A percentile compares a stretch with the other conserved stretches of the same genome.
Evolutionary conservation across 2,329 filamentous ascomycete genomes (phyloP).

Genomic region (Colletotrichum noveboracense): DNA sequence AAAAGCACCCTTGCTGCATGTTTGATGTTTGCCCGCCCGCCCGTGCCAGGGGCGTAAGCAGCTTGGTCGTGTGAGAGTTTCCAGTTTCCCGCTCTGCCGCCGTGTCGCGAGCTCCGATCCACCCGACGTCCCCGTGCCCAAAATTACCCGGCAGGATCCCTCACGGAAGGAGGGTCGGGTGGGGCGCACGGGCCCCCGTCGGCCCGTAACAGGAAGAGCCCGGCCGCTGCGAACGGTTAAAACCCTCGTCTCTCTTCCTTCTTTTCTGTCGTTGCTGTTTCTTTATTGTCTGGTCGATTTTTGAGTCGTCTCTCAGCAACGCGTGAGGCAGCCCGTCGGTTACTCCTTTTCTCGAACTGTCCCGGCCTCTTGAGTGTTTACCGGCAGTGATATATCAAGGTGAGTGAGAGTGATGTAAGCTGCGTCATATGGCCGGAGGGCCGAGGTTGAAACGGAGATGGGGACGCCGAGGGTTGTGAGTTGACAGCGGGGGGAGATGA

Average conservation of each 20-base stretch:
- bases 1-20: neutral
- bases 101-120: neutral
- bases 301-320: neutral
- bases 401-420: neutral
- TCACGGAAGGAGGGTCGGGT: slow-evolving; percentile 20
- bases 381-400: neutral
- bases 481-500: neutral
- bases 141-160: slow-evolving; percentile 23
- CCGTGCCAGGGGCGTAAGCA: neutral
- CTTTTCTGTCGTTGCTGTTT: neutral
- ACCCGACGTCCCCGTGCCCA: slow-evolving; percentile 16
- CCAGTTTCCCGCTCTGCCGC: neutral
- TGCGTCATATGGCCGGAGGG: neutral
- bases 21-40: neutral
- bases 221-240: slow-evolving; percentile 15
- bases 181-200: slow-evolving; percentile 17
- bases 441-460: neutral
- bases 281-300: neutral
- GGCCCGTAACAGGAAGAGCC: slow-evolving; percentile 12
- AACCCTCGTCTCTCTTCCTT: neutral
- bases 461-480: neutral
- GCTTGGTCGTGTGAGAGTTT: neutral
- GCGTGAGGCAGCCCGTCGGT: neutral
- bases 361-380: neutral
- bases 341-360: neutral